These are phyloP conservation scores for Seiridium unicorne DNA, from an alignment of 2,329 filamentous ascomycete species.

Conservation along the genomic window DNA sequence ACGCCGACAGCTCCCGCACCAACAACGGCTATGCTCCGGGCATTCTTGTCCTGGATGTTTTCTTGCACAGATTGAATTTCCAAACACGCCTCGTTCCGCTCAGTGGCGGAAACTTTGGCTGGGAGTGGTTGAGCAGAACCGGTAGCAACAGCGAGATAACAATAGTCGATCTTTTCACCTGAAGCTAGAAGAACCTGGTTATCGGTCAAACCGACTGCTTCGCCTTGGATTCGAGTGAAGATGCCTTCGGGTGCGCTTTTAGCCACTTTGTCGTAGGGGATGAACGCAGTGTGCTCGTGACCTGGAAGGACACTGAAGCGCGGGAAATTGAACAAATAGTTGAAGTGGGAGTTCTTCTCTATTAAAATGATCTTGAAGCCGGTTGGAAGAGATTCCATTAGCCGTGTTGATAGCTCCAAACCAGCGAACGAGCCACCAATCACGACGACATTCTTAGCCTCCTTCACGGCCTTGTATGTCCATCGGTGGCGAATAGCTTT, in stretches of 20 bases:
- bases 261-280: constrained; percentile 40
- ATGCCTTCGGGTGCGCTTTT: constrained; percentile 17
- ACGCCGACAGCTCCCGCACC: constrained; percentile 50
- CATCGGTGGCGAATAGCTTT: background rate
- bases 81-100: constrained; percentile 25
- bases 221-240: background rate
- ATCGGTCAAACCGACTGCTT: constrained; percentile 1
- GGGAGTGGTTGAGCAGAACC: constrained; percentile 32
- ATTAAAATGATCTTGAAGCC: constrained; percentile 44
- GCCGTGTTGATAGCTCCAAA: background rate
- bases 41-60: constrained; percentile 17
- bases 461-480: background rate
- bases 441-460: background rate
- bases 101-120: constrained; percentile 24
- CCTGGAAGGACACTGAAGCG: constrained; percentile 41
- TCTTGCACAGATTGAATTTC: constrained; percentile 21
- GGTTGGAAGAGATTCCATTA: constrained; percentile 34
- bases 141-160: constrained; percentile 42
- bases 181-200: constrained; percentile 28
- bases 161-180: constrained; percentile 35
- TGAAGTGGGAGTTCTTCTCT: constrained; percentile 51
- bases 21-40: constrained; percentile 28
- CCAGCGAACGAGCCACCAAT: background rate
- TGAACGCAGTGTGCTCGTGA: constrained; percentile 46
- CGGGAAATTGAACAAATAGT: constrained; percentile 48